These are phyloP conservation scores for Chiua virens DNA, from an alignment of 768 basidiomycete genomes.

Conservation along the genomic window DNA sequence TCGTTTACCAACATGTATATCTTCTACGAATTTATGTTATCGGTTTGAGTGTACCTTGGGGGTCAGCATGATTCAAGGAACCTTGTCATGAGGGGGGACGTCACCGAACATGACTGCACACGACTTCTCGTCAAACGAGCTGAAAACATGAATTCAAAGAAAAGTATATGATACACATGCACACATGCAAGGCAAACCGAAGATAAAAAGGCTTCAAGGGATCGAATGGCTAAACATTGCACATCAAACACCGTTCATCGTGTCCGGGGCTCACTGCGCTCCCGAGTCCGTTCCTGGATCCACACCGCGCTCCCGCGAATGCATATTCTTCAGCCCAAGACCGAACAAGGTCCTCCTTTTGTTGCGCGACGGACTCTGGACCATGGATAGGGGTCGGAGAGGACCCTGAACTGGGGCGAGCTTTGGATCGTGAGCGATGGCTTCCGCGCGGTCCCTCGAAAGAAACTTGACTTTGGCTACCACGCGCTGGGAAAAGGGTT, in stretches of 20 bases:
- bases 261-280: background rate
- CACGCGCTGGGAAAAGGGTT: conserved; percentile 10
- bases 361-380: conserved; percentile 14
- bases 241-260: too few species aligned
- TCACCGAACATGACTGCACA: too few species aligned
- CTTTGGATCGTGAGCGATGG: conserved; percentile 31
- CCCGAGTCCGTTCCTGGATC: background rate
- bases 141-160: conserved; percentile 16
- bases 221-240: background rate
- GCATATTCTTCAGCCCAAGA: conserved; percentile 11
- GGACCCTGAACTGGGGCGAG: conserved; percentile 33
- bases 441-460: conserved; percentile 25
- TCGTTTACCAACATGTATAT: background rate
- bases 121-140: background rate
- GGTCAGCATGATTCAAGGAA: too few species aligned
- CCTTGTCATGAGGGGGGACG: too few species aligned
- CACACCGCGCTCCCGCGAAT: background rate
- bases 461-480: conserved; percentile 18
- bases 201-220: background rate
- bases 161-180: conserved; percentile 2
- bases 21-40: too few species aligned
- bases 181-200: background rate
- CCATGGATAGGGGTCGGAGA: conserved; percentile 30
- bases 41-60: too few species aligned
- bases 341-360: conserved; percentile 22